Conservation (phyloP, 306 rosid species). For the Herpetospermum pedunculosum region DNA sequence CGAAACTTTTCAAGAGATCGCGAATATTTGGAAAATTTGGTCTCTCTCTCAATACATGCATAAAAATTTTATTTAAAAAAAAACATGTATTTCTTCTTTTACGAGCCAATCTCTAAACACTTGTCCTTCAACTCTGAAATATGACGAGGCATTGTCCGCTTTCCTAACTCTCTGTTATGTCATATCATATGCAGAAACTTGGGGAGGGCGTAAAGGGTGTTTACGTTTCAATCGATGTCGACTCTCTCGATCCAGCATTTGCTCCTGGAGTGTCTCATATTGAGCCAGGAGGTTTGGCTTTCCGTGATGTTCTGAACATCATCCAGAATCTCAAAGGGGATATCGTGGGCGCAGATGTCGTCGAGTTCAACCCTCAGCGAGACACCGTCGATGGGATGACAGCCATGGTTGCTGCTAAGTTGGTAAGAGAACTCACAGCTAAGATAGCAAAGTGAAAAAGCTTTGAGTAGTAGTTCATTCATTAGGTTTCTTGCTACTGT, state of each 20-base stretch:
- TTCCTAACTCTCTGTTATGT: neutral
- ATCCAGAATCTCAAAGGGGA: slow-evolving; percentile 83
- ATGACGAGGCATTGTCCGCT: neutral
- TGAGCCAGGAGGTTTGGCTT: slow-evolving; percentile 92
- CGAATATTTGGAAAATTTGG: slow-evolving; percentile 66
- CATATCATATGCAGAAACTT: slow-evolving; percentile 56
- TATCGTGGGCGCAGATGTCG: slow-evolving; percentile 79
- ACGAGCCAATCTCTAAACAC: neutral
- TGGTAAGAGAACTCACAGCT: slow-evolving; percentile 81
- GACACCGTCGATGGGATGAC: slow-evolving; percentile 97
- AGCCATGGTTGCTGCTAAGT: slow-evolving; percentile 97
- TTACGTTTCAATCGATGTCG: slow-evolving; percentile 80
- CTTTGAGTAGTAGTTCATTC: neutral
- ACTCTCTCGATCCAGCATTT: slow-evolving; percentile 87
- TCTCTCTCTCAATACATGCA: slow-evolving; percentile 10
- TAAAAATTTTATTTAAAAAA: neutral
- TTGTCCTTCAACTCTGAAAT: neutral
- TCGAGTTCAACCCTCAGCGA: slow-evolving; percentile 87
- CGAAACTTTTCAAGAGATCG: slow-evolving; percentile 75
- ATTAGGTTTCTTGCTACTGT: neutral
- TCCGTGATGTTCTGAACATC: slow-evolving; percentile 83
- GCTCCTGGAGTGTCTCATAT: slow-evolving; percentile 99
- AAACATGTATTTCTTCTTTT: neutral
- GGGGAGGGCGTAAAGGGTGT: slow-evolving; percentile 96
- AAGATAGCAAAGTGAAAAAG: slow-evolving; percentile 59